Evolutionary conservation across 768 basidiomycete genomes (phyloP).

Genomic region (Erythrobasidium yunnanense): DNA sequence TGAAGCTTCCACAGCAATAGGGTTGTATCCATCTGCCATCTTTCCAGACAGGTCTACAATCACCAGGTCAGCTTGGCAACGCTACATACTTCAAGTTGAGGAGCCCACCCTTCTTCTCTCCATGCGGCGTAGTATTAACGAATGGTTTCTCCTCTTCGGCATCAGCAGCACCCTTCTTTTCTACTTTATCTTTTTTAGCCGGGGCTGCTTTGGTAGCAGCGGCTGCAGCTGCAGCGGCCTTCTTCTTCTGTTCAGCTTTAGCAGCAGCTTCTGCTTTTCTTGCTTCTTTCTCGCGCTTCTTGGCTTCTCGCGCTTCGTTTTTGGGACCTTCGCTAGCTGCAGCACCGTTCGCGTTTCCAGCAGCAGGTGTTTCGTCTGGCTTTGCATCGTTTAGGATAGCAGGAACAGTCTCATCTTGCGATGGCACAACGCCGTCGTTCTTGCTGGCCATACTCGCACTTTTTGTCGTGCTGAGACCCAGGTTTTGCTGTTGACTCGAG

Average conservation of each 20-base stretch:
- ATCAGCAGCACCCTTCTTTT: slow-evolving; percentile 33
- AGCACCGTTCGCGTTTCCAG: neutral
- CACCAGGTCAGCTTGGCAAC: neutral
- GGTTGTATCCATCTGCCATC: slow-evolving; percentile 90
- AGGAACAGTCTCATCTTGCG: neutral
- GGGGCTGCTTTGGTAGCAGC: slow-evolving; percentile 1
- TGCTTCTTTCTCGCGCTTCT: slow-evolving; percentile 31
- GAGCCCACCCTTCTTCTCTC: slow-evolving; percentile 78
- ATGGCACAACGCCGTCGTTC: neutral
- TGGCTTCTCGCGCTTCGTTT: neutral
- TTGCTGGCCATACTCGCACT: neutral
- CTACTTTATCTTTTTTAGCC: slow-evolving; percentile 25
- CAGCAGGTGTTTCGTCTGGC: neutral
- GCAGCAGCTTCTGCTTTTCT: slow-evolving; percentile 35
- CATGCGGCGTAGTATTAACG: slow-evolving; percentile 76
- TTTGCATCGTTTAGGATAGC: neutral
- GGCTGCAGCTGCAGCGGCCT: slow-evolving; percentile 4
- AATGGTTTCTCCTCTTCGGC: slow-evolving; percentile 64
- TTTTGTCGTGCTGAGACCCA: slow-evolving; percentile 3
- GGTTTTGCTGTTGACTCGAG: too few relatives aligned
- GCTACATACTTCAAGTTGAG: neutral
- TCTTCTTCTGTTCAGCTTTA: slow-evolving; percentile 31
- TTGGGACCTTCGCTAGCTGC: neutral
- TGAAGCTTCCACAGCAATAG: slow-evolving; percentile 80
- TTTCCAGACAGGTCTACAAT: slow-evolving; percentile 64